Conservation (phyloP, 345 rosid species). For the Orychophragmus violaceus region DNA sequence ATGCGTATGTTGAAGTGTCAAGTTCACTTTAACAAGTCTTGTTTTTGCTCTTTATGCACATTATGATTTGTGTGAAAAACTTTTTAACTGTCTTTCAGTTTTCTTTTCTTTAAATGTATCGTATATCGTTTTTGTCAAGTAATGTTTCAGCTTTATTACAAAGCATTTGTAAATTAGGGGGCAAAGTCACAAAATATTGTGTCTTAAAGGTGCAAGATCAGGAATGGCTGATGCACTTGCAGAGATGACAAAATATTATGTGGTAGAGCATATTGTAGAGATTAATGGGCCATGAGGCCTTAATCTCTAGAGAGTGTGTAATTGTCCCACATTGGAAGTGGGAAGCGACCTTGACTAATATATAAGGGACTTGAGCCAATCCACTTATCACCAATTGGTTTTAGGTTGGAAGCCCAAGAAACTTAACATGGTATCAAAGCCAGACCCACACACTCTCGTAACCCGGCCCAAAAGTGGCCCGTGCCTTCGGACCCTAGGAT, state of each 20-base stretch:
- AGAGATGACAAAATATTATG: slow-evolving; percentile 59
- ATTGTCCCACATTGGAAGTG: no score
- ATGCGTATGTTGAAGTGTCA: neutral
- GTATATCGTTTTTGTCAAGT: neutral
- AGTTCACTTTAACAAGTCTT: slow-evolving; percentile 6
- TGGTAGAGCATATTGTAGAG: neutral
- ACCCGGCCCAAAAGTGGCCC: no score
- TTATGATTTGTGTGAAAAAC: neutral
- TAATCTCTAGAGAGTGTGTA: no score
- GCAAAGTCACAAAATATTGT: neutral
- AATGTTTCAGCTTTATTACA: neutral
- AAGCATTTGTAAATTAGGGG: neutral
- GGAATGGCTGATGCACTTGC: slow-evolving; percentile 74
- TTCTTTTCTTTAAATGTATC: neutral
- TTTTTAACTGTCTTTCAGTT: neutral
- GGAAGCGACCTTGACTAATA: no score
- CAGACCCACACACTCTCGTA: no score
- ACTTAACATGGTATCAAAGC: no score
- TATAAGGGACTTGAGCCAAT: no score
- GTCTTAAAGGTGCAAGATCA: slow-evolving; percentile 36
- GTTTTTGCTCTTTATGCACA: neutral
- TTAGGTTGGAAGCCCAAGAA: no score
- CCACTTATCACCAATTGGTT: no score
- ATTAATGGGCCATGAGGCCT: no score
- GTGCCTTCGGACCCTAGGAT: no score